Conservation (phyloP, 108 stramenopile species). For the Aureococcus anophagefferens region DNA sequence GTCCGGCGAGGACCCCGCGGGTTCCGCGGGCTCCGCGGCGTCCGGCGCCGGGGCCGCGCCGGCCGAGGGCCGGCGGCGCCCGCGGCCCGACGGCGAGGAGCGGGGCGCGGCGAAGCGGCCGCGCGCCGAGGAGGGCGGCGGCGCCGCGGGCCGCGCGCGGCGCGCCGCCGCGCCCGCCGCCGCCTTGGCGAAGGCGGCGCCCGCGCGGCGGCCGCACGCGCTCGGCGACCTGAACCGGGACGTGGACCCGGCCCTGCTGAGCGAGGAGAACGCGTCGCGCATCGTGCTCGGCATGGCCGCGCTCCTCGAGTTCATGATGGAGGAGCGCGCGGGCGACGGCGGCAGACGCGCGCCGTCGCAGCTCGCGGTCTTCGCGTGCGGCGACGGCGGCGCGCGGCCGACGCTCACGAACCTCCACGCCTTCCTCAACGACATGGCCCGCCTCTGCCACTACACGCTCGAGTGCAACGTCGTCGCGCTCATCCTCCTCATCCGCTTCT, state of each 20-base stretch:
- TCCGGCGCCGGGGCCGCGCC: no score
- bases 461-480: slow-evolving; percentile 1
- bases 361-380: not conserved
- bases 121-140: no score
- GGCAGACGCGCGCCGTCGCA: no score
- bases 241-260: not conserved
- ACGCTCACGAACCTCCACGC: not conserved
- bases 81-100: no score
- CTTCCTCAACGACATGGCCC: not conserved
- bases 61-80: no score
- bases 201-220: no score
- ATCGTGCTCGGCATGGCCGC: not conserved
- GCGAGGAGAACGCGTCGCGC: not conserved
- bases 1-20: no score
- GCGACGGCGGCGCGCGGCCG: not conserved
- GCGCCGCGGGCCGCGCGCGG: no score
- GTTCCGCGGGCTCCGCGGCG: no score
- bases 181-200: no score
- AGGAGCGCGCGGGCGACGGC: not conserved
- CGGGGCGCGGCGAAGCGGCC: no score
- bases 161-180: no score
- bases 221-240: not conserved
- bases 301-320: not conserved
- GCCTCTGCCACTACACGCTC: not conserved
- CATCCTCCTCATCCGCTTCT: not conserved